phyloP scores from a whole-genome alignment of 129 eudicot genomes.

The Centaurea solstitialis region DNA sequence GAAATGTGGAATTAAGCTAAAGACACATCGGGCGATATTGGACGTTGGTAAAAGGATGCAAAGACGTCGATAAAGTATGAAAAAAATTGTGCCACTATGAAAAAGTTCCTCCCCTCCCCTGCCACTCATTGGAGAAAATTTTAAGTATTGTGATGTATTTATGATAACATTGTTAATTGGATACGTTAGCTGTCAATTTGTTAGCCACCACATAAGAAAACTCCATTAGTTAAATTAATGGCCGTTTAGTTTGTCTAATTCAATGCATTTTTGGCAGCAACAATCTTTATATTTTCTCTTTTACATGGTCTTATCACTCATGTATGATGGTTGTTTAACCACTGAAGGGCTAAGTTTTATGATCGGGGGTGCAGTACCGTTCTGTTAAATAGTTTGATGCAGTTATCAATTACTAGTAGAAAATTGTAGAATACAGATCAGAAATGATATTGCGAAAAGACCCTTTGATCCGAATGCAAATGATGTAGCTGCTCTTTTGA shows the following conservation, averaged over 20 bases:
- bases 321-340: not conserved
- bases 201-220: not conserved
- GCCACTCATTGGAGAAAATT: too few relatives aligned
- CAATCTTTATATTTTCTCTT: not conserved
- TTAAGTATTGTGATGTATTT: not conserved
- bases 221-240: not conserved
- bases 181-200: not conserved
- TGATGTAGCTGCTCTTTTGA: conserved; percentile 7
- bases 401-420: not conserved
- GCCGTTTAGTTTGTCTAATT: not conserved
- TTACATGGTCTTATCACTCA: not conserved
- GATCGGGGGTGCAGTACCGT: not conserved
- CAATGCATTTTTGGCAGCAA: not conserved
- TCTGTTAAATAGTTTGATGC: not conserved
- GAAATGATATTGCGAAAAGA: not conserved
- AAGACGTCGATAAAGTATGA: too few relatives aligned
- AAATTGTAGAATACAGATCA: not conserved
- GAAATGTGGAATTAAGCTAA: too few relatives aligned
- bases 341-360: not conserved
- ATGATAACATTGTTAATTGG: not conserved
- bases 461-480: conserved; percentile 9
- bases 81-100: too few relatives aligned
- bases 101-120: too few relatives aligned
- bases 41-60: too few relatives aligned
- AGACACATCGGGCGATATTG: too few relatives aligned